Percentiles rank a stretch among this genome's conserved stretches.
Conservation (phyloP, 345 rosid species). For the Gynandropsis gynandra region DNA sequence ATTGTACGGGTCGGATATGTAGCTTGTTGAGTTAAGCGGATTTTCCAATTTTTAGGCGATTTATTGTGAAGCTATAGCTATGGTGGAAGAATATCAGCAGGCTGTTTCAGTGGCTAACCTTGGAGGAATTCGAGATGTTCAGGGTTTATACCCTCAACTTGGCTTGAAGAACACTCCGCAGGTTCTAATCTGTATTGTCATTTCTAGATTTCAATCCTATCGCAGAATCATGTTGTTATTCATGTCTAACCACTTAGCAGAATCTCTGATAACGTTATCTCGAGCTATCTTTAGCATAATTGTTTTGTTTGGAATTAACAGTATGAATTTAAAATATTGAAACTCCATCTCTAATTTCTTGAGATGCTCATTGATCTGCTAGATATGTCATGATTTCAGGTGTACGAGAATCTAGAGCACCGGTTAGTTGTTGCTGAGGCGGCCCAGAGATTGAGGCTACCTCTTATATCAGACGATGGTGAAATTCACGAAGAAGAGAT, state of each 20-base stretch:
- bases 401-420: constrained; percentile 83
- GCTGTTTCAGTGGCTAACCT: constrained; percentile 60
- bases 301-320: too few relatives aligned
- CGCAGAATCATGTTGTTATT: neutral
- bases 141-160: constrained; percentile 52
- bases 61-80: constrained; percentile 74
- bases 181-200: constrained; percentile 25
- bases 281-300: too few relatives aligned
- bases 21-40: too few relatives aligned
- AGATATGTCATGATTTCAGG: constrained; percentile 36
- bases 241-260: neutral
- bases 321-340: too few relatives aligned
- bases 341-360: too few relatives aligned
- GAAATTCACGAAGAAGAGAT: constrained; percentile 90
- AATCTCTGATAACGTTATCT: neutral
- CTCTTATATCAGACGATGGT: constrained; percentile 85
- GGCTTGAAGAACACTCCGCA: constrained; percentile 72
- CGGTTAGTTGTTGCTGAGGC: constrained; percentile 91
- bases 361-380: too few relatives aligned
- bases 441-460: constrained; percentile 89
- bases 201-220: neutral
- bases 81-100: constrained; percentile 96
- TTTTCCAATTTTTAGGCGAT: constrained; percentile 42
- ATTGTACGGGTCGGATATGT: neutral
- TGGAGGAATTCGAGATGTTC: constrained; percentile 76